Conservation (phyloP, 2,329 filamentous ascomycete genomes). For the Pseudogymnoascus sp. region DNA sequence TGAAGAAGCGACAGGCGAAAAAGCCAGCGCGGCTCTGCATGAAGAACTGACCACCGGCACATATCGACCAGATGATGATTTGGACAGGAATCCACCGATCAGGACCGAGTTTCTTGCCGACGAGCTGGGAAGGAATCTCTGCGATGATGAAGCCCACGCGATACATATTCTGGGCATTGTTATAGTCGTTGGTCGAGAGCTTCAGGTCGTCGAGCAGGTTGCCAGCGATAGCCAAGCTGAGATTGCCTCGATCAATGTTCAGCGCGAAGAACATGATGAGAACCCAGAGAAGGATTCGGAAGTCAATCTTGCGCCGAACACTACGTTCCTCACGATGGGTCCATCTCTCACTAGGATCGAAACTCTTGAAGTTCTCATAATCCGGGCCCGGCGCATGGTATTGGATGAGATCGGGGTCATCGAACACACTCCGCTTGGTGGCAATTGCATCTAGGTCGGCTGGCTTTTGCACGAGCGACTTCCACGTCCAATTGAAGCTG, state of each 20-base stretch:
- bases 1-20: slow-evolving; percentile 33
- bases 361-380: slow-evolving; percentile 31
- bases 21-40: slow-evolving; percentile 35
- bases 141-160: slow-evolving; percentile 44
- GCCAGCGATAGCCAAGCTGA: slow-evolving; percentile 49
- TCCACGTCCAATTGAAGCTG: slow-evolving; percentile 11
- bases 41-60: slow-evolving; percentile 37
- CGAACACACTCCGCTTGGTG: slow-evolving; percentile 22
- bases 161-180: slow-evolving; percentile 47
- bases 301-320: slow-evolving; percentile 30
- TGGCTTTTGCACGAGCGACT: background rate
- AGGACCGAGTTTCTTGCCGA: slow-evolving; percentile 47
- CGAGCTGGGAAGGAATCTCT: slow-evolving; percentile 52
- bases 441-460: slow-evolving; percentile 20
- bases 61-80: slow-evolving; percentile 40
- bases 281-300: slow-evolving; percentile 29
- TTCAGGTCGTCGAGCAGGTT: slow-evolving; percentile 48
- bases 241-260: slow-evolving; percentile 51
- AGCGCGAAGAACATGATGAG: slow-evolving; percentile 45
- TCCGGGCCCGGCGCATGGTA: slow-evolving; percentile 17
- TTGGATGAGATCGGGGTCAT: slow-evolving; percentile 18
- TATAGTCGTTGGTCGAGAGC: slow-evolving; percentile 38
- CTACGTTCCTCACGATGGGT: slow-evolving; percentile 30
- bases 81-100: slow-evolving; percentile 43
- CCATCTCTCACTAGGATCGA: slow-evolving; percentile 31